Percentiles rank a stretch among this genome's conserved stretches.
These are phyloP conservation scores for Sutorius eximius DNA, from an alignment of 1,284 basidiomycete species.

Conservation along the genomic window DNA sequence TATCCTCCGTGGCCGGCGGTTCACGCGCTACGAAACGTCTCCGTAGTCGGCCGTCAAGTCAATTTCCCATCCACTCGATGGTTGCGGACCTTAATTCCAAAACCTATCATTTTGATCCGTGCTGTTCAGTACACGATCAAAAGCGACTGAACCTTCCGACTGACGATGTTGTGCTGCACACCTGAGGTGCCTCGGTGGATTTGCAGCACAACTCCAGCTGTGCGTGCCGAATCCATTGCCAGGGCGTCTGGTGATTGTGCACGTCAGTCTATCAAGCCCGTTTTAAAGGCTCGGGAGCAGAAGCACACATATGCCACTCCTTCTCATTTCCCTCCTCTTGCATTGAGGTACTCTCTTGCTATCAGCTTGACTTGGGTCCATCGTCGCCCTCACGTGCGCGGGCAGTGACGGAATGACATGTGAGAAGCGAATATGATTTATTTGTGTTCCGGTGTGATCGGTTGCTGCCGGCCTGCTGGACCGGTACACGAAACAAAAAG, in stretches of 20 bases:
- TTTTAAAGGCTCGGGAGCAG: not conserved
- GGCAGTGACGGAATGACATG: too few species aligned
- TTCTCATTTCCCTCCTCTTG: not conserved
- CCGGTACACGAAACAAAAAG: too few species aligned
- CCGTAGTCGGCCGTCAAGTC: slow-evolving; percentile 57
- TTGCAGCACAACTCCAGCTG: not conserved
- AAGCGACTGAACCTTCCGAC: not conserved
- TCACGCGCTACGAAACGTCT: not conserved
- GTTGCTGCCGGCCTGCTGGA: too few species aligned
- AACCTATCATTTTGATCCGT: slow-evolving; percentile 69
- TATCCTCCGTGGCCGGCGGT: slow-evolving; percentile 64
- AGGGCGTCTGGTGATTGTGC: not conserved
- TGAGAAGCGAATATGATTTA: too few species aligned
- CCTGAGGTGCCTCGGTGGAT: not conserved
- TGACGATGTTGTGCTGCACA: too few species aligned
- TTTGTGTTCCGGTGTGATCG: too few species aligned
- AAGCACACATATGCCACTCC: not conserved
- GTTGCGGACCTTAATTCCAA: slow-evolving; percentile 64
- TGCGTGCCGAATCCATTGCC: not conserved
- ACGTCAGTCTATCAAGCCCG: not conserved
- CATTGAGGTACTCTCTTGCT: too few species aligned
- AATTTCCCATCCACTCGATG: slow-evolving; percentile 66
- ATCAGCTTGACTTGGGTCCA: too few species aligned
- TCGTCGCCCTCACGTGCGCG: too few species aligned
- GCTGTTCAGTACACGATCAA: slow-evolving; percentile 18